A percentile compares a stretch with the other conserved stretches of the same genome.
Conservation (phyloP, 768 basidiomycete species). For the Lactarius quietus region DNA sequence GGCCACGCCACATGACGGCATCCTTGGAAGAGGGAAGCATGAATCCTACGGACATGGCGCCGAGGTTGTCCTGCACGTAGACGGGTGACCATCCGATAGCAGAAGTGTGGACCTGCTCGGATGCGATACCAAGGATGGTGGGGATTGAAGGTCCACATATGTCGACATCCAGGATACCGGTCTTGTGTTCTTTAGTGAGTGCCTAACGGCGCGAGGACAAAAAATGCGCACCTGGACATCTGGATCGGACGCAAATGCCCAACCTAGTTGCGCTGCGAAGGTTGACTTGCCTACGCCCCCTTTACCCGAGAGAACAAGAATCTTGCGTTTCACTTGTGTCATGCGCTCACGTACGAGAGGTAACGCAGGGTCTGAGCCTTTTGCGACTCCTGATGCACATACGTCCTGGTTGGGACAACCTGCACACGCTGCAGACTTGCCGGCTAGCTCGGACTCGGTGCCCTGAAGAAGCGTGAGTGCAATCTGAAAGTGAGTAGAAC, state of each 20-base stretch:
- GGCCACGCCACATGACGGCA: slow-evolving; percentile 98
- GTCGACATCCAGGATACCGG: slow-evolving; percentile 97
- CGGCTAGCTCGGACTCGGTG: slow-evolving; percentile 92
- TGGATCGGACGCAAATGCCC: slow-evolving; percentile 96
- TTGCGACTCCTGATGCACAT: slow-evolving; percentile 77
- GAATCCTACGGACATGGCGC: slow-evolving; percentile 96
- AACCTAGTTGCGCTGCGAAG: slow-evolving; percentile 92
- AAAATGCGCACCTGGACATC: slow-evolving; percentile 60
- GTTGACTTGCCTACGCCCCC: slow-evolving; percentile 99
- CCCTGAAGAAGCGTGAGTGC: slow-evolving; percentile 52
- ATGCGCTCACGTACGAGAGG: slow-evolving; percentile 84
- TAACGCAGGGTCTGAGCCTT: slow-evolving; percentile 87
- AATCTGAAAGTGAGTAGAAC: slow-evolving; percentile 1
- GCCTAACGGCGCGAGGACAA: not conserved
- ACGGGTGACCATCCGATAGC: slow-evolving; percentile 97
- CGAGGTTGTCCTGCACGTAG: slow-evolving; percentile 92
- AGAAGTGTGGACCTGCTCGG: slow-evolving; percentile 89
- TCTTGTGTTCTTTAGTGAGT: slow-evolving; percentile 40
- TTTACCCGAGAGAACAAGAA: slow-evolving; percentile 93
- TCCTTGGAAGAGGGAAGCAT: slow-evolving; percentile 85
- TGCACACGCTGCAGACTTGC: slow-evolving; percentile 85
- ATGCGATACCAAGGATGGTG: slow-evolving; percentile 89
- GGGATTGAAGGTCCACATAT: slow-evolving; percentile 99
- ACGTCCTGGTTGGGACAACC: slow-evolving; percentile 94
- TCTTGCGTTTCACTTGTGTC: slow-evolving; percentile 82